Conservation (phyloP, 495 filamentous ascomycete genomes). For the Staphylotrichum tortipilum region DNA sequence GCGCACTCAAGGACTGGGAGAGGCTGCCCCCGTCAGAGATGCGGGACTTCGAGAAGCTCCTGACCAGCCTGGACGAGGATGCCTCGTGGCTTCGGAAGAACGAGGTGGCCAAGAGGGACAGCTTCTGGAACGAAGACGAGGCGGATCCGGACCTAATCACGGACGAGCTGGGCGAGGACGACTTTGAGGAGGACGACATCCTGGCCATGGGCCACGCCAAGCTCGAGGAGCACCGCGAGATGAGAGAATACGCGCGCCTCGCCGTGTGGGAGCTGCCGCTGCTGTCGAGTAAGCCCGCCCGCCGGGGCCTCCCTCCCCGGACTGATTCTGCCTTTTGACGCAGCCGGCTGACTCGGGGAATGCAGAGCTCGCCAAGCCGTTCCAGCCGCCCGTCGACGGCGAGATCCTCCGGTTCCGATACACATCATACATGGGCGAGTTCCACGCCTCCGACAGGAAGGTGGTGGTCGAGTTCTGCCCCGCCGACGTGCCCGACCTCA, state of each 20-base stretch:
- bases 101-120: conserved; percentile 5
- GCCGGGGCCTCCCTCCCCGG: too few relatives aligned
- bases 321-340: neutral
- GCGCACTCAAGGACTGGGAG: conserved; percentile 13
- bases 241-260: conserved; percentile 78
- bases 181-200: conserved; percentile 67
- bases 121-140: conserved; percentile 37
- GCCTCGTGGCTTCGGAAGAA: conserved; percentile 4
- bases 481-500: conserved; percentile 52
- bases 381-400: conserved; percentile 57
- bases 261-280: conserved; percentile 95
- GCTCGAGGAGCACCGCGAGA: conserved; percentile 81
- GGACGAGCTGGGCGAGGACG: conserved; percentile 32
- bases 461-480: conserved; percentile 85
- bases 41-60: conserved; percentile 9
- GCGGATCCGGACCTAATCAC: conserved; percentile 33
- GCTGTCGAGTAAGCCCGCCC: conserved; percentile 62
- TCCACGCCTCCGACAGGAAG: conserved; percentile 84
- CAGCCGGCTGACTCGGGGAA: neutral
- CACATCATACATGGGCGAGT: conserved; percentile 93
- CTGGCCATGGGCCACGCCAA: conserved; percentile 71
- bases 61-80: conserved; percentile 1
- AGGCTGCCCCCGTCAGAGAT: conserved; percentile 4
- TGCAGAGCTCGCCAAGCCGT: conserved; percentile 75
- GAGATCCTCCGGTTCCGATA: conserved; percentile 83